Evolutionary conservation across 1,284 basidiomycete species (phyloP).

Genomic region (Inonotus obliquus): DNA sequence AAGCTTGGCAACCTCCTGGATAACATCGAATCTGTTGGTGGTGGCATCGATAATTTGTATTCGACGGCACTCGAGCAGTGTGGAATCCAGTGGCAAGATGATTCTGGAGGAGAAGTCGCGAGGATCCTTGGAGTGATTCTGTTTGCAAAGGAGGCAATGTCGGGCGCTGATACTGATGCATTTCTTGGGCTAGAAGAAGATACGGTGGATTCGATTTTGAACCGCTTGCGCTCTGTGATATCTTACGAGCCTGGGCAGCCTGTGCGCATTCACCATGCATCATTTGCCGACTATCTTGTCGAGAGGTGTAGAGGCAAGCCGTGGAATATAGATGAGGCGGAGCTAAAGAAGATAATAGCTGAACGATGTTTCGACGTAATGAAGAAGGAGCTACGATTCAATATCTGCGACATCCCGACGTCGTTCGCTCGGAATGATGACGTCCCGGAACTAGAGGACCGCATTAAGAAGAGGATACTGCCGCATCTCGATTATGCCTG

Average conservation of each 20-base stretch:
- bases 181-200: background rate
- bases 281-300: no score
- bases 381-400: constrained; percentile 41
- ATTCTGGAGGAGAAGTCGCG: no score
- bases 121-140: no score
- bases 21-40: background rate
- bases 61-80: no score
- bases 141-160: no score
- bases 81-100: no score
- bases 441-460: background rate
- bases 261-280: background rate
- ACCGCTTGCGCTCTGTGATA: background rate
- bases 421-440: background rate
- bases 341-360: background rate
- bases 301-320: no score
- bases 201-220: background rate
- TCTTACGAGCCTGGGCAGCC: background rate
- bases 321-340: background rate
- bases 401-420: constrained; percentile 48
- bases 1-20: background rate
- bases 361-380: background rate
- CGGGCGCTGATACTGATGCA: background rate
- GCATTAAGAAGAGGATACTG: background rate
- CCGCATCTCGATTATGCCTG: background rate
- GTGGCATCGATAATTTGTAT: no score